Percentiles rank a stretch among this genome's conserved stretches.
These are phyloP conservation scores for Talaromyces sp. DNA, from an alignment of 2,329 filamentous ascomycete genomes.

Conservation along the genomic window DNA sequence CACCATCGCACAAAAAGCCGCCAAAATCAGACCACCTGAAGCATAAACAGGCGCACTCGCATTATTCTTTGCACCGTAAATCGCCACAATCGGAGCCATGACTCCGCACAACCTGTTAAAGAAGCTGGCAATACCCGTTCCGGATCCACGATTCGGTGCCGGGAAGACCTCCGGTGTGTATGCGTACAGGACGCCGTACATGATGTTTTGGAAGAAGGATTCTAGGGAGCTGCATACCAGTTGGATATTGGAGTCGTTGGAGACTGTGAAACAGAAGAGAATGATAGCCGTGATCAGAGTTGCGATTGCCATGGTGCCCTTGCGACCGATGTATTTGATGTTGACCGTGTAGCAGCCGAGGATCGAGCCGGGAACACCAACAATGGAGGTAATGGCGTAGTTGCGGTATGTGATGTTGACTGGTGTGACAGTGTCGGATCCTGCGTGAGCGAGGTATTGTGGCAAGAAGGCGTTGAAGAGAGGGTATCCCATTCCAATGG, in stretches of 20 bases:
- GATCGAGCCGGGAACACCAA: constrained; percentile 71
- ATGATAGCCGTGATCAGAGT: constrained; percentile 51
- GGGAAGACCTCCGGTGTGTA: constrained; percentile 58
- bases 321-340: constrained; percentile 57
- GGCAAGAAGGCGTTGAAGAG: constrained; percentile 90
- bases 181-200: constrained; percentile 54
- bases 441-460: constrained; percentile 67
- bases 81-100: constrained; percentile 42
- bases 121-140: constrained; percentile 45
- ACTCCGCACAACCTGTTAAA: constrained; percentile 43
- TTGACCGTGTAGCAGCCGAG: constrained; percentile 70
- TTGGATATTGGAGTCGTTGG: constrained; percentile 45
- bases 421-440: constrained; percentile 27
- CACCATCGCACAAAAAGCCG: constrained; percentile 43
- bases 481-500: constrained; percentile 80
- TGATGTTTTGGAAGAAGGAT: constrained; percentile 54
- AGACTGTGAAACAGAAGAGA: constrained; percentile 52
- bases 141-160: constrained; percentile 51
- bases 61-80: constrained; percentile 34
- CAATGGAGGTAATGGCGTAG: constrained; percentile 73
- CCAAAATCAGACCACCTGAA: constrained; percentile 40
- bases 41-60: constrained; percentile 44
- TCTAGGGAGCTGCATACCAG: constrained; percentile 50
- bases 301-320: constrained; percentile 51
- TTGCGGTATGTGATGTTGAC: constrained; percentile 60